Evolutionary conservation across 805 yeast genomes (phyloP).

Genomic region (Candida endomychidarum): DNA sequence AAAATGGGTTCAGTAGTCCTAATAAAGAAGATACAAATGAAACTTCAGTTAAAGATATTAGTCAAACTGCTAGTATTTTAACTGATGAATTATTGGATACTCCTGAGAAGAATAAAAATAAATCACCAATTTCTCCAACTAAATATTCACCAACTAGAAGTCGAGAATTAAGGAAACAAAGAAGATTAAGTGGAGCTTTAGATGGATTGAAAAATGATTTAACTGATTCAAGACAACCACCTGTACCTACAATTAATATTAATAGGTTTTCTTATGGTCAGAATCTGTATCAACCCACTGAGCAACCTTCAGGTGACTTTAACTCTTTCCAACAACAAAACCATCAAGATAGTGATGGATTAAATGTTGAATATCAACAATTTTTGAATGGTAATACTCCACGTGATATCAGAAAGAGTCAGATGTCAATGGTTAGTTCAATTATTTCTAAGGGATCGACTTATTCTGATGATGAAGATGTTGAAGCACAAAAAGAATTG

Average conservation of each 20-base stretch:
- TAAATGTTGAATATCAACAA: slow-evolving; percentile 28
- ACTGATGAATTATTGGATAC: slow-evolving; percentile 16
- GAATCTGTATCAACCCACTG: background rate
- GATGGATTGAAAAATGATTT: slow-evolving; percentile 30
- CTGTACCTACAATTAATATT: background rate
- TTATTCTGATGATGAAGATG: slow-evolving; percentile 24
- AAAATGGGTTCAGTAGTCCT: slow-evolving; percentile 8
- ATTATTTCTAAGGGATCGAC: slow-evolving; percentile 37
- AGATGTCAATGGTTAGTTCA: slow-evolving; percentile 42
- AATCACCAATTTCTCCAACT: slow-evolving; percentile 5
- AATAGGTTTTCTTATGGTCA: slow-evolving; percentile 14
- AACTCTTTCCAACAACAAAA: slow-evolving; percentile 13
- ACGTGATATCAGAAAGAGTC: slow-evolving; percentile 30
- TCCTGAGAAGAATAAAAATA: slow-evolving; percentile 10
- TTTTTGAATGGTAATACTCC: slow-evolving; percentile 22
- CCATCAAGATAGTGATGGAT: slow-evolving; percentile 13
- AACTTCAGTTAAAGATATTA: slow-evolving; percentile 11
- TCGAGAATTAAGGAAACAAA: slow-evolving; percentile 7
- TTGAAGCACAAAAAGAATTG: slow-evolving; percentile 36
- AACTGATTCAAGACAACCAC: slow-evolving; percentile 19
- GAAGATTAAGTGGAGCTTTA: slow-evolving; percentile 27
- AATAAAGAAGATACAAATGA: slow-evolving; percentile 10
- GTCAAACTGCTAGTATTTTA: slow-evolving; percentile 12
- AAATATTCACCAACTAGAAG: slow-evolving; percentile 2
- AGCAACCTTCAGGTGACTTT: slow-evolving; percentile 18